Percentiles rank a stretch among this genome's conserved stretches.
These are phyloP conservation scores for Sarocladiaceae sp. DNA, from an alignment of 2,329 filamentous ascomycete genomes.

Conservation along the genomic window DNA sequence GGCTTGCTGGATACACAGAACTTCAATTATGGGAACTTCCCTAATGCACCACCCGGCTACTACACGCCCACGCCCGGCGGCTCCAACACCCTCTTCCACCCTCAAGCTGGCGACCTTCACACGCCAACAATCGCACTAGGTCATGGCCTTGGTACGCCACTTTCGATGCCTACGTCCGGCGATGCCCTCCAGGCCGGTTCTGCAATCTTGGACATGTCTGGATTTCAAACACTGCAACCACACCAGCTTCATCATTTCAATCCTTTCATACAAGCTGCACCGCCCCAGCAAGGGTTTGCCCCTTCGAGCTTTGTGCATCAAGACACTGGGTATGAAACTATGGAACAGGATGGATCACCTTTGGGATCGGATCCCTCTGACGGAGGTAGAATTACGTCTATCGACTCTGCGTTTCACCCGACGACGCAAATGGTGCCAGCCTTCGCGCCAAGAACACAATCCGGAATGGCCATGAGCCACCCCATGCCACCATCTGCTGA, in stretches of 20 bases:
- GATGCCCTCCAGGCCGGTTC: constrained; percentile 55
- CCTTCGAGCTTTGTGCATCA: constrained; percentile 77
- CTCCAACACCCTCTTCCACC: constrained; percentile 73
- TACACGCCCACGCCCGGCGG: constrained; percentile 84
- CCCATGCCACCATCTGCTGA: constrained; percentile 50
- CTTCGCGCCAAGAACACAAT: constrained; percentile 46
- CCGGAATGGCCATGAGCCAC: constrained; percentile 38
- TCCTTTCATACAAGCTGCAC: constrained; percentile 55
- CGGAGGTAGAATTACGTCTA: constrained; percentile 45
- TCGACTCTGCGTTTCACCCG: constrained; percentile 56
- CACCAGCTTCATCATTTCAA: constrained; percentile 63
- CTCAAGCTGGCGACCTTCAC: constrained; percentile 79
- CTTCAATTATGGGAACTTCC: constrained; percentile 72
- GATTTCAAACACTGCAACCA: constrained; percentile 57
- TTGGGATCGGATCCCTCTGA: constrained; percentile 50
- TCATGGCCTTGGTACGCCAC: constrained; percentile 66
- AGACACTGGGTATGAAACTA: constrained; percentile 70
- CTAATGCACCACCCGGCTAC: constrained; percentile 73
- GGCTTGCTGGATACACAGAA: constrained; percentile 82
- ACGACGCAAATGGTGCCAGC: constrained; percentile 50
- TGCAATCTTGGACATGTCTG: constrained; percentile 56
- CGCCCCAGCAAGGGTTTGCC: constrained; percentile 57
- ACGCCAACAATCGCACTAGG: constrained; percentile 70
- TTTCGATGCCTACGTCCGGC: constrained; percentile 70
- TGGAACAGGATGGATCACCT: constrained; percentile 66